Conservation (phyloP, 306 rosid species). For the Pyrus bretschneideri region DNA sequence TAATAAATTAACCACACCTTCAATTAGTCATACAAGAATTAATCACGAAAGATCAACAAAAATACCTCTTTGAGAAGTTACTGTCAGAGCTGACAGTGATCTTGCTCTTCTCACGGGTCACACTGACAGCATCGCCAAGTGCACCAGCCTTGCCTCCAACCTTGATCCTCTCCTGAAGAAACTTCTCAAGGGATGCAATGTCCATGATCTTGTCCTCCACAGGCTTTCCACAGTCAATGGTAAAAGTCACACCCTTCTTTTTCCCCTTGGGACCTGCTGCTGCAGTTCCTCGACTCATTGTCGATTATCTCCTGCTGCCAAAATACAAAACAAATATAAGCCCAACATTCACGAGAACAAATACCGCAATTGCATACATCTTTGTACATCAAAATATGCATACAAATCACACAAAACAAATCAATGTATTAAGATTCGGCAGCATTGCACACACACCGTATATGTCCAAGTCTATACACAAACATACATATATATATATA, state of each 20-base stretch:
- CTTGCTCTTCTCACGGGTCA: conserved; percentile 66
- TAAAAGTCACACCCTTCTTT: conserved; percentile 44
- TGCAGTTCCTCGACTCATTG: conserved; percentile 47
- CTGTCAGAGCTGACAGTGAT: conserved; percentile 67
- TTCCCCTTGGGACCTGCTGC: conserved; percentile 43
- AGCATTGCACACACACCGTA: neutral
- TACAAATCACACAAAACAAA: neutral
- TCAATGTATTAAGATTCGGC: neutral
- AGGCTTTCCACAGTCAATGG: conserved; percentile 49
- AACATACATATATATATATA: neutral
- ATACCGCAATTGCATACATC: neutral
- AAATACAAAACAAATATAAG: neutral
- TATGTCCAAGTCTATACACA: neutral
- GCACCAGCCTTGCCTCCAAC: conserved; percentile 73
- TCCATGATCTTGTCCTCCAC: conserved; percentile 60
- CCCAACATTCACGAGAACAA: neutral
- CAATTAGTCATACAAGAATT: neutral
- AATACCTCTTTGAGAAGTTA: conserved; percentile 72
- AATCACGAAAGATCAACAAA: neutral
- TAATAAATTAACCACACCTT: neutral
- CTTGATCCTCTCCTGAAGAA: conserved; percentile 55
- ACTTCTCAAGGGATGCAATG: conserved; percentile 51
- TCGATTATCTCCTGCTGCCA: conserved; percentile 6
- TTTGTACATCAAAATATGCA: neutral
- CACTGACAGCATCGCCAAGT: conserved; percentile 66